phyloP scores from a whole-genome alignment of 2,329 filamentous ascomycete species.

The Colletotrichum limetticola region DNA sequence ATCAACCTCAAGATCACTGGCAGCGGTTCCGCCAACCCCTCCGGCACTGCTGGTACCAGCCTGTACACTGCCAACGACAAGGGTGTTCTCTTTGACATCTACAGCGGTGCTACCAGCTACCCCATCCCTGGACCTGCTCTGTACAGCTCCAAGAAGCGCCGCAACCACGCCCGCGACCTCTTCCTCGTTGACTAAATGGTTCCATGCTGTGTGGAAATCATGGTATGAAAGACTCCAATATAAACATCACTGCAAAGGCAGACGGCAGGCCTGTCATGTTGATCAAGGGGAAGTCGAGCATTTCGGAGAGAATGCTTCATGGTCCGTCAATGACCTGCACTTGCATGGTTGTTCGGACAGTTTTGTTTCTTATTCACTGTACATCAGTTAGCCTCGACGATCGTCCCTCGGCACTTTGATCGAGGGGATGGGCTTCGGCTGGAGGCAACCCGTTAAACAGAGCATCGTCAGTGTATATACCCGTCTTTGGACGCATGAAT shows the following conservation, averaged over 20 bases:
- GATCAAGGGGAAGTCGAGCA: not conserved
- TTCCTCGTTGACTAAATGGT: slow-evolving; percentile 6
- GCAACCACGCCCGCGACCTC: slow-evolving; percentile 27
- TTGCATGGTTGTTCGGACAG: not conserved
- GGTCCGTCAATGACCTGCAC: not conserved
- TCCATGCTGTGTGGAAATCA: not conserved
- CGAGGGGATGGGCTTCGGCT: slow-evolving; percentile 26
- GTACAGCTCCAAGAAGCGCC: slow-evolving; percentile 26
- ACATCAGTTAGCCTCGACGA: slow-evolving; percentile 26
- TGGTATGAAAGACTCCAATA: not conserved
- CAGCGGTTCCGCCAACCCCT: slow-evolving; percentile 43
- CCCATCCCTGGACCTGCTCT: slow-evolving; percentile 45
- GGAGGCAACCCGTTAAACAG: slow-evolving; percentile 21
- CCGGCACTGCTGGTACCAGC: slow-evolving; percentile 45
- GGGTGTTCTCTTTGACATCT: slow-evolving; percentile 50
- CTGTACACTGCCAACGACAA: slow-evolving; percentile 49
- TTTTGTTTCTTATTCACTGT: slow-evolving; percentile 23
- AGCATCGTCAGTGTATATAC: slow-evolving; percentile 28
- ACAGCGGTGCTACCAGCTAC: slow-evolving; percentile 41
- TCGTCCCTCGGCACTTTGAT: slow-evolving; percentile 1
- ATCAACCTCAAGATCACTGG: slow-evolving; percentile 60
- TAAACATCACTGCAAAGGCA: not conserved
- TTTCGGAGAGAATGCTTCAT: not conserved
- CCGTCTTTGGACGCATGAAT: slow-evolving; percentile 5
- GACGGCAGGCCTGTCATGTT: slow-evolving; percentile 23